These are phyloP conservation scores for Chrysoporthe puriensis DNA, from an alignment of 2,329 filamentous ascomycete genomes.

Conservation along the genomic window DNA sequence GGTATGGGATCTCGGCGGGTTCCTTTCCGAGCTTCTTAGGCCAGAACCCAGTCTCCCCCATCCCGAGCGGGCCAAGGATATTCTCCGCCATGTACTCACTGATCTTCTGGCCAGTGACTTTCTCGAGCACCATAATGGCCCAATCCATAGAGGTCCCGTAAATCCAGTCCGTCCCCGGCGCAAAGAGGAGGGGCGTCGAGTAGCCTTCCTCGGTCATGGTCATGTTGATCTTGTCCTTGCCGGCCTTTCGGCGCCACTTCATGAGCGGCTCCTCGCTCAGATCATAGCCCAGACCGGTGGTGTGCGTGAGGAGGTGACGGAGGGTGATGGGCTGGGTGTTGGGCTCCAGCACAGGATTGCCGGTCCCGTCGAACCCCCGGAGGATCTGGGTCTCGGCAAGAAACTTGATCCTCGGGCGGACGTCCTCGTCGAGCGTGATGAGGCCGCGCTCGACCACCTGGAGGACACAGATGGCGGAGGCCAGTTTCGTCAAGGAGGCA, in stretches of 20 bases:
- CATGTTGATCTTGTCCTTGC: conserved; percentile 19
- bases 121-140: conserved; percentile 35
- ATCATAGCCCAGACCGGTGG: conserved; percentile 47
- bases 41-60: conserved; percentile 34
- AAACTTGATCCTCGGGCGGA: conserved; percentile 45
- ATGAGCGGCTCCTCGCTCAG: conserved; percentile 35
- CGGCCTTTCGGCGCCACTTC: conserved; percentile 22
- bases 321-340: conserved; percentile 45
- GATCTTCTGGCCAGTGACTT: conserved; percentile 30
- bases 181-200: conserved; percentile 36
- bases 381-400: conserved; percentile 48
- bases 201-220: conserved; percentile 31
- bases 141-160: conserved; percentile 39
- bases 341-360: conserved; percentile 37
- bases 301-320: conserved; percentile 52
- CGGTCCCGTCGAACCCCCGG: conserved; percentile 43
- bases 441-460: conserved; percentile 44
- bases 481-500: conserved; percentile 48
- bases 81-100: conserved; percentile 33
- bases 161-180: conserved; percentile 37
- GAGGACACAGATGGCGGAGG: conserved; percentile 43
- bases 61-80: conserved; percentile 32
- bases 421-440: conserved; percentile 43
- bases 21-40: conserved; percentile 24
- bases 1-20: conserved; percentile 10